These are phyloP conservation scores for Bipolaris gigantea DNA, from an alignment of 2,329 filamentous ascomycete genomes.

Conservation along the genomic window DNA sequence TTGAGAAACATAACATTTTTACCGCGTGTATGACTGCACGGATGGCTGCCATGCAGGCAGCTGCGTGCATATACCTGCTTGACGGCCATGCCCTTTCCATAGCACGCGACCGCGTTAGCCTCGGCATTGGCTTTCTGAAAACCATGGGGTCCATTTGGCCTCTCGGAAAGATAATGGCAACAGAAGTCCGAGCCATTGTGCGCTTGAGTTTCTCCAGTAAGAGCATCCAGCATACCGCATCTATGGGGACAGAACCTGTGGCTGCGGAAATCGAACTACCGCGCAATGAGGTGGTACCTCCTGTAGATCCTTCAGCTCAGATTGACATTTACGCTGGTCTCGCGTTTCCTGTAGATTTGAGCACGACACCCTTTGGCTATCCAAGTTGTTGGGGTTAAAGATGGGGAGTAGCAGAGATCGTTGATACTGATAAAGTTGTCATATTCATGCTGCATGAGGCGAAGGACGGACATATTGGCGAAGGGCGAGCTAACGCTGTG, in stretches of 20 bases:
- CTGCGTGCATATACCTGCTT: constrained; percentile 61
- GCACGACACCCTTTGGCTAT: constrained; percentile 14
- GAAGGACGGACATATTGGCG: too few species aligned
- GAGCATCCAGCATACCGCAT: constrained; percentile 11
- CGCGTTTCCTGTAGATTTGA: constrained; percentile 28
- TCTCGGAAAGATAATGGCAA: constrained; percentile 68
- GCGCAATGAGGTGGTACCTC: constrained; percentile 36
- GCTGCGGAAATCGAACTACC: constrained; percentile 30
- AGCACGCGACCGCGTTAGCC: constrained; percentile 71
- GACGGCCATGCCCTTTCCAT: constrained; percentile 62
- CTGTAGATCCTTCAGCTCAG: constrained; percentile 31
- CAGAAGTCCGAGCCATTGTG: constrained; percentile 73
- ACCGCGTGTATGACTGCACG: constrained; percentile 34
- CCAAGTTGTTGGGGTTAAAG: constrained; percentile 3
- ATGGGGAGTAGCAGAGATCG: too few species aligned
- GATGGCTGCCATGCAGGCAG: constrained; percentile 49
- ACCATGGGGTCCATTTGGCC: constrained; percentile 69
- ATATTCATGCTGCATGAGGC: neutral
- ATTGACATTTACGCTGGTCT: constrained; percentile 41
- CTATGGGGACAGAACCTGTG: constrained; percentile 13
- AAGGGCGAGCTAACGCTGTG: too few species aligned
- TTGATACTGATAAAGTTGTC: neutral
- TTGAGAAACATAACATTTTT: constrained; percentile 66
- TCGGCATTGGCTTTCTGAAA: constrained; percentile 76
- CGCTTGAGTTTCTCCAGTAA: constrained; percentile 60